Conservation (phyloP, 73 alveolate species). For the Paramecium tetraurelia region DNA sequence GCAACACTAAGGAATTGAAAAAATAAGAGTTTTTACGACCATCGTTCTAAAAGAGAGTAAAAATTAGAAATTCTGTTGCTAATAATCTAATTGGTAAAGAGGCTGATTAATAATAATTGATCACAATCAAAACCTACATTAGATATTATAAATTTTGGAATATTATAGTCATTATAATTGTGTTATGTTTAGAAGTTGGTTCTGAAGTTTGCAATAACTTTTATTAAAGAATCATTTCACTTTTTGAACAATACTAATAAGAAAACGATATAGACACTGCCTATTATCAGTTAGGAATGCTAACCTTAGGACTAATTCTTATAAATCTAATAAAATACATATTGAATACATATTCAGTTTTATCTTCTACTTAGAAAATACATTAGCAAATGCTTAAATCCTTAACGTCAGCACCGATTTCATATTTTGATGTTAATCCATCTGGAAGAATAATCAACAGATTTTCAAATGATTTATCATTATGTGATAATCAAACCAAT, state of each 20-base stretch:
- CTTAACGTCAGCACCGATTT: slow-evolving; percentile 53
- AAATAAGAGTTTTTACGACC: background rate
- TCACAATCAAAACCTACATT: background rate
- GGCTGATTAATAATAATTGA: background rate
- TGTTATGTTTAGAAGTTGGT: background rate
- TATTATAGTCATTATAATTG: background rate
- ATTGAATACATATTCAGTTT: background rate
- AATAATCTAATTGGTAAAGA: background rate
- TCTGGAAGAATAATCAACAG: slow-evolving; percentile 73
- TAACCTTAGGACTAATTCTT: background rate
- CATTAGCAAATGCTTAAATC: slow-evolving; percentile 60
- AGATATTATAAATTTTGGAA: background rate
- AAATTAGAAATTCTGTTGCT: background rate
- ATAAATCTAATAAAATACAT: background rate
- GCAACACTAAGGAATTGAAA: background rate
- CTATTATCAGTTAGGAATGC: background rate
- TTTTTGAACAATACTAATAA: background rate
- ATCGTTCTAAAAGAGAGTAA: background rate
- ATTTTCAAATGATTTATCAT: slow-evolving; percentile 59
- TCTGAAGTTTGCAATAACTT: background rate
- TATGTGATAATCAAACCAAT: slow-evolving; percentile 9
- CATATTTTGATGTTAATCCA: slow-evolving; percentile 72
- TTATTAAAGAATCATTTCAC: background rate
- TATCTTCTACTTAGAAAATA: background rate
- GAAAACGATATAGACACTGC: background rate